phyloP scores from a whole-genome alignment of 2,329 filamentous ascomycete genomes.

The Fusarium bulbicola region DNA sequence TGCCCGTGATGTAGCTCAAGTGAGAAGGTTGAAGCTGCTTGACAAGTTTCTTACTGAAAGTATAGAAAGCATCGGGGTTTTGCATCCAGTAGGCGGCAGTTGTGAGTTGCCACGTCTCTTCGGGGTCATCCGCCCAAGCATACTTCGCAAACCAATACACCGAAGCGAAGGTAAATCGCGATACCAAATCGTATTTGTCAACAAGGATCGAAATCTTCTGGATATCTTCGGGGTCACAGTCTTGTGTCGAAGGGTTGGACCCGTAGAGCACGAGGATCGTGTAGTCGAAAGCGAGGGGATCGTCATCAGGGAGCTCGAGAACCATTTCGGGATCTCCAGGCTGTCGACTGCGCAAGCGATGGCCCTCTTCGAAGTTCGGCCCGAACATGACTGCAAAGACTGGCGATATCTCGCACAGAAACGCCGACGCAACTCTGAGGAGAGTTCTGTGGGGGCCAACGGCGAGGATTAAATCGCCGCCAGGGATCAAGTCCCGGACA shows the following conservation, averaged over 20 bases:
- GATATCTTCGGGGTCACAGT: constrained; percentile 8
- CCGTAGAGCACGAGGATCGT: constrained; percentile 11
- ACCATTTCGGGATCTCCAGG: neutral
- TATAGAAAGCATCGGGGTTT: constrained; percentile 12
- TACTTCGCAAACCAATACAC: constrained; percentile 21
- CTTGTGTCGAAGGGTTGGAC: neutral
- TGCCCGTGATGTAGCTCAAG: neutral
- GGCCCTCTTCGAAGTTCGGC: constrained; percentile 11
- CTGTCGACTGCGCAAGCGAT: neutral
- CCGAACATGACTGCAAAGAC: constrained; percentile 25
- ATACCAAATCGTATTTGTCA: constrained; percentile 21
- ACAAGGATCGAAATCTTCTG: constrained; percentile 11
- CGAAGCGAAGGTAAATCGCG: constrained; percentile 17
- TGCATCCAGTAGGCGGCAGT: constrained; percentile 12
- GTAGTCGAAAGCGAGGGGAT: constrained; percentile 1
- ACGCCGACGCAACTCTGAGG: constrained; percentile 22
- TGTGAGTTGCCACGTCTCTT: constrained; percentile 21
- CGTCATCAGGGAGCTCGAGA: constrained; percentile 16
- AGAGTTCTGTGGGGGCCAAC: constrained; percentile 14
- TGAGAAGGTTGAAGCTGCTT: constrained; percentile 10
- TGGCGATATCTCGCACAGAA: constrained; percentile 31
- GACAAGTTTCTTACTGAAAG: constrained; percentile 14
- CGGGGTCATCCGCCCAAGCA: constrained; percentile 11
- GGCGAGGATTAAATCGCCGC: constrained; percentile 30
- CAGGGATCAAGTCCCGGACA: neutral